A percentile compares a stretch with the other conserved stretches of the same genome.
These are phyloP conservation scores for Westerdykella sp. DNA, from an alignment of 2,329 filamentous ascomycete genomes.

Conservation along the genomic window DNA sequence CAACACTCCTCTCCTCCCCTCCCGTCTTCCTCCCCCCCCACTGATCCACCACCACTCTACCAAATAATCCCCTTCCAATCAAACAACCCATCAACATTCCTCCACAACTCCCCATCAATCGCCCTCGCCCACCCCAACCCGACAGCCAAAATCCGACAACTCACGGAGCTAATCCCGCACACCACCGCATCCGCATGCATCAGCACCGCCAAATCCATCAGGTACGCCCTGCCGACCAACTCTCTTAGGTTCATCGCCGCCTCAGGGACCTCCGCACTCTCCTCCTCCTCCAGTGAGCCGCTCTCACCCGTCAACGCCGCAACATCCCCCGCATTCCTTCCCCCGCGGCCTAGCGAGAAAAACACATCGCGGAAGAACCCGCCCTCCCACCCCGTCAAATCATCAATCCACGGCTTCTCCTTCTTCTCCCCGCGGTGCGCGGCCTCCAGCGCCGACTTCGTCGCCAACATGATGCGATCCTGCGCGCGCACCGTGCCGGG, in stretches of 20 bases:
- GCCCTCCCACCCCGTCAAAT: constrained; percentile 79
- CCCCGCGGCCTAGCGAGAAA: constrained; percentile 59
- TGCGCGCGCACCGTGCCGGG: constrained; percentile 55
- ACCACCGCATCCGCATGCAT: constrained; percentile 63
- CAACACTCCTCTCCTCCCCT: no score
- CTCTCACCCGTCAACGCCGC: no score
- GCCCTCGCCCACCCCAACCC: constrained; percentile 75
- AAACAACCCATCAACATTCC: constrained; percentile 55
- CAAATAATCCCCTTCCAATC: constrained; percentile 36
- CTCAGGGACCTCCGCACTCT: constrained; percentile 27
- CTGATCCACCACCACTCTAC: constrained; percentile 9
- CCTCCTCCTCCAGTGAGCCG: constrained; percentile 23
- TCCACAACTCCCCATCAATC: constrained; percentile 47
- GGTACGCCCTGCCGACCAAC: constrained; percentile 71
- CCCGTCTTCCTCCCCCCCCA: neutral
- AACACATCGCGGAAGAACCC: constrained; percentile 80
- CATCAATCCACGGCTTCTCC: constrained; percentile 57
- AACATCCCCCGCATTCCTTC: no score
- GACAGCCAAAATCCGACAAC: constrained; percentile 68
- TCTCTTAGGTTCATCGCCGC: constrained; percentile 61
- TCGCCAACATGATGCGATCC: constrained; percentile 68
- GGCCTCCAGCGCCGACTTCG: constrained; percentile 49
- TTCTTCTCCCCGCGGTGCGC: constrained; percentile 15
- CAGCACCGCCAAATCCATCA: constrained; percentile 73
- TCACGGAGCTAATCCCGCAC: constrained; percentile 64